These are phyloP conservation scores for Fusarium chuoi DNA, from an alignment of 2,329 filamentous ascomycete genomes.

Conservation along the genomic window DNA sequence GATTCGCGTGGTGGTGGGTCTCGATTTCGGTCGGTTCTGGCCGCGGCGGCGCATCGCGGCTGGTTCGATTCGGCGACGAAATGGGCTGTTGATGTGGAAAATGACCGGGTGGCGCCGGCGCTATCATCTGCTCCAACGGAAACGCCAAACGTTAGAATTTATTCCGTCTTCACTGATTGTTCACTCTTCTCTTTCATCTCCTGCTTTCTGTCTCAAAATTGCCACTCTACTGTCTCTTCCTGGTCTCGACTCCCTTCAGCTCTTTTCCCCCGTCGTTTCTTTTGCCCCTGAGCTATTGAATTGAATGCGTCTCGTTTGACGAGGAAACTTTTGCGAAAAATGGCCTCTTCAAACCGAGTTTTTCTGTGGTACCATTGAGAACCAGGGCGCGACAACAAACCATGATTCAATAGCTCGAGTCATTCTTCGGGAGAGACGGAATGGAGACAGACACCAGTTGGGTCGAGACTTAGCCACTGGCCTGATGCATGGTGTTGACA, in stretches of 20 bases:
- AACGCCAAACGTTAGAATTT: constrained; percentile 35
- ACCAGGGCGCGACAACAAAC: constrained; percentile 6
- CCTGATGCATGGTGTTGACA: constrained; percentile 38
- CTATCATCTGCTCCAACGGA: constrained; percentile 38
- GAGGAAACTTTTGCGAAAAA: background rate
- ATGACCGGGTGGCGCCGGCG: constrained; percentile 39
- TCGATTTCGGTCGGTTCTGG: constrained; percentile 39
- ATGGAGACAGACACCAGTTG: constrained; percentile 6
- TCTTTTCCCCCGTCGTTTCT: background rate
- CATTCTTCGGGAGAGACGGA: constrained; percentile 9
- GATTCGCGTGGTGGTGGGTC: constrained; percentile 35
- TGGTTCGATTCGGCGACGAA: constrained; percentile 44
- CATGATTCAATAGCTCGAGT: constrained; percentile 14
- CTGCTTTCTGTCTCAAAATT: constrained; percentile 8
- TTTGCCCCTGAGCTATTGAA: background rate
- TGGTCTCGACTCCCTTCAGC: background rate
- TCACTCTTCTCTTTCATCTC: constrained; percentile 13
- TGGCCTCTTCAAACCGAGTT: background rate
- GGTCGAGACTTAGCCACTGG: constrained; percentile 43
- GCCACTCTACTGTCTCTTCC: background rate
- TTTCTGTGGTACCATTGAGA: constrained; percentile 4
- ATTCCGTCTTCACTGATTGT: constrained; percentile 14
- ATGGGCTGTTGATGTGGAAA: constrained; percentile 44
- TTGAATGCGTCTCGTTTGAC: background rate
- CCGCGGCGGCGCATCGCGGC: constrained; percentile 37